These are phyloP conservation scores for Gracilaria caudata DNA, from an alignment of 23 red algal genomes.

Conservation along the genomic window DNA sequence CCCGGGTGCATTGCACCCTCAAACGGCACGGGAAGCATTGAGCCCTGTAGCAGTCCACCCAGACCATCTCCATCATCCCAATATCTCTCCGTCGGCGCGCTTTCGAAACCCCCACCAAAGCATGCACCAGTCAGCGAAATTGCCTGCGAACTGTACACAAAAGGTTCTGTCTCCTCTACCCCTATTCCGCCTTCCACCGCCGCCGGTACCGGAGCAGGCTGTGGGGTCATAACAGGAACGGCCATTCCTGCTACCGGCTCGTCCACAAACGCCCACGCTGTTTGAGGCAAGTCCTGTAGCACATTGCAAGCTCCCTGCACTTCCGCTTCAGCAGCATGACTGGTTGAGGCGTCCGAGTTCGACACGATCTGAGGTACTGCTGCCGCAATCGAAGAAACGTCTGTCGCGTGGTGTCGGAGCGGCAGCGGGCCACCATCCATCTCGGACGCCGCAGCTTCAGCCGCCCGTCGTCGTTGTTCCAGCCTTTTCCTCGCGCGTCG, in stretches of 20 bases:
- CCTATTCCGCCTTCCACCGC: background rate
- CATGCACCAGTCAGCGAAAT: background rate
- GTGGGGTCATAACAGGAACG: background rate
- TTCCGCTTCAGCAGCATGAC: background rate
- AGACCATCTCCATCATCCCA: background rate
- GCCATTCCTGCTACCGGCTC: background rate
- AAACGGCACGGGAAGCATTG: background rate
- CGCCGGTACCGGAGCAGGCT: no score
- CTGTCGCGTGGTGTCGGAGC: background rate
- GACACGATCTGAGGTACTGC: background rate
- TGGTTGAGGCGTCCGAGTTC: background rate
- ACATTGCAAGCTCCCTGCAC: background rate
- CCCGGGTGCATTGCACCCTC: background rate
- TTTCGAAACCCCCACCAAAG: background rate
- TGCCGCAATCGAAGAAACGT: background rate
- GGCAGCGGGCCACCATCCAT: background rate
- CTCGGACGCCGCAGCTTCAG: background rate
- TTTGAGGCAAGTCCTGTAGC: background rate
- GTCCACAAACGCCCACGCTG: background rate
- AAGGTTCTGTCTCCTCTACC: background rate
- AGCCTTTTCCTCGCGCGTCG: background rate
- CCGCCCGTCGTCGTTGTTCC: background rate
- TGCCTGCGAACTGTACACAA: background rate
- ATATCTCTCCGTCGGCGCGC: background rate
- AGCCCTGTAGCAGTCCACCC: background rate